Conservation (phyloP, 805 yeast species). For the Ogataea angusta region DNA sequence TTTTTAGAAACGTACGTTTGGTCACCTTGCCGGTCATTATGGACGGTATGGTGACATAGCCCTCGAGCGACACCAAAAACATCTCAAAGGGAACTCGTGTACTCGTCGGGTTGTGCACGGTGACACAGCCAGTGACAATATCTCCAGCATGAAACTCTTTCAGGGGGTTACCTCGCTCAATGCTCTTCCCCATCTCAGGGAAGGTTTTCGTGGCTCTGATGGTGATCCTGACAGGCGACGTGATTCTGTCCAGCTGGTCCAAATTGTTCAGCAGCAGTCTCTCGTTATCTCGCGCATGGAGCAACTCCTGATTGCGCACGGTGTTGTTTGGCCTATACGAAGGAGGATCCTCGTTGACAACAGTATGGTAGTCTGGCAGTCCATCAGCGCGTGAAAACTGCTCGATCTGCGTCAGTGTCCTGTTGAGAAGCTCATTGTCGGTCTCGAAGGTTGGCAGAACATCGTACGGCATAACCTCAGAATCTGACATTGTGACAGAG, state of each 20-base stretch:
- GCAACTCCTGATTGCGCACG: not conserved
- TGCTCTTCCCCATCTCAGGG: conserved; percentile 29
- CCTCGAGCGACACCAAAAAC: conserved; percentile 56
- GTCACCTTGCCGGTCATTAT: conserved; percentile 5
- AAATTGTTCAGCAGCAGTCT: conserved; percentile 24
- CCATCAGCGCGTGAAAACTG: conserved; percentile 2
- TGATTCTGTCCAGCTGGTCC: conserved; percentile 18
- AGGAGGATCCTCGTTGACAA: conserved; percentile 11
- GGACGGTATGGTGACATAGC: conserved; percentile 31
- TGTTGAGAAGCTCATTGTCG: conserved; percentile 41
- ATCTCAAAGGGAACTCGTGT: conserved; percentile 50
- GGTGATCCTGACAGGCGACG: conserved; percentile 20
- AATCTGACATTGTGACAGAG: conserved; percentile 8
- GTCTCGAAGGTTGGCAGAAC: conserved; percentile 66
- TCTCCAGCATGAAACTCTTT: conserved; percentile 66
- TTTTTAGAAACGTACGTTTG: conserved; percentile 39
- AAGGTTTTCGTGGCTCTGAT: conserved; percentile 40
- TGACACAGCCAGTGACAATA: conserved; percentile 52
- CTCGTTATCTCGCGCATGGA: conserved; percentile 14
- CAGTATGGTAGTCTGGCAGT: conserved; percentile 18
- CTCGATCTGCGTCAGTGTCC: conserved; percentile 20
- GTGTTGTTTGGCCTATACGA: not conserved
- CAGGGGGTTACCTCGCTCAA: conserved; percentile 32
- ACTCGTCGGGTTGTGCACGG: conserved; percentile 38
- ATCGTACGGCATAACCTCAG: conserved; percentile 38